Base-by-base conservation (phyloP, 2,329 filamentous ascomycete genomes). In the Alternaria novae-zelandiae region DNA sequence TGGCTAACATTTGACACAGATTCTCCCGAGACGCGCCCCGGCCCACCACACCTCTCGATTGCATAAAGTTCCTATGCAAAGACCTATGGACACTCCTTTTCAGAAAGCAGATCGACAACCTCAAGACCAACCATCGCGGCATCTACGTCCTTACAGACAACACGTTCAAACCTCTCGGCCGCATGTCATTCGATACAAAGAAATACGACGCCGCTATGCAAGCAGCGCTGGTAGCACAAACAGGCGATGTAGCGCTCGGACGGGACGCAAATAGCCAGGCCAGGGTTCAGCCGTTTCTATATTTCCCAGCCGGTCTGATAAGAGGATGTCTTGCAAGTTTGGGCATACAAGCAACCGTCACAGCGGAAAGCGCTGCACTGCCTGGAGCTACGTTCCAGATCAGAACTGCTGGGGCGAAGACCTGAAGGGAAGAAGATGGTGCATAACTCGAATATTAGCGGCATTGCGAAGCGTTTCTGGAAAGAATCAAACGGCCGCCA, bases 61-160 rank as follows among this genome's bases (percentile, higher is more conserved):
- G 94, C 54, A 99, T 99, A 79, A 99, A 99, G 80, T 98, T 99
- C 77, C 86, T 99, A 54, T 99, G 96, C 87, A 99, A 99, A 84
- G 96, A 99, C 80, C 86, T 99, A 47, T 99, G 96, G 96, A 94
- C 89, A 32, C 86, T 98, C 20, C 88, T 97, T 15, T 99, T 97
- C 81, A 88, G 92, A 78, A 99, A 99, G 82, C 96, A 98, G 80
- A 93, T 99, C 76, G 96, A 99, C 81, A 99, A 99, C 79, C 86
- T 99, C 50, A 99, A 99, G 83, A 99, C 96, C 9, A 99, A 99
- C 78, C 96, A 99, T 79, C 86, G 96, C 17, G 96, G 96, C 54
- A 94, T 98, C 70, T 99, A 97, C 80, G 96, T 99, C 46, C 84
- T 99, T 56, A 98, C 95, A 13, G 96, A 99, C 82, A 94, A 94